These are phyloP conservation scores for Xylariaceae sp. DNA, from an alignment of 2,329 filamentous ascomycete genomes.

Conservation along the genomic window DNA sequence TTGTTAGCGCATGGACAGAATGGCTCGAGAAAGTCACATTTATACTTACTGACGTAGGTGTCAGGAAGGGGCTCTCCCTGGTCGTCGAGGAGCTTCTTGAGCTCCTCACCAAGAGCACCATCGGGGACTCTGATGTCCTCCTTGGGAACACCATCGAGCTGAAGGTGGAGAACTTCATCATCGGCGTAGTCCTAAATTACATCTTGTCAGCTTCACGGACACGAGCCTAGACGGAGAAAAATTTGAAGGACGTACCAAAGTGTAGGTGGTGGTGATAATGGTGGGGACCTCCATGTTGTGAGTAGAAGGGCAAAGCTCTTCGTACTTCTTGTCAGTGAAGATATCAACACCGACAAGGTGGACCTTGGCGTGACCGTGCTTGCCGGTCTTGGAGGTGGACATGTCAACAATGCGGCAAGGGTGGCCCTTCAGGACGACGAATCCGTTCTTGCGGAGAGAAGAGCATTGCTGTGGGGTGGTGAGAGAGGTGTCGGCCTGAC, in stretches of 20 bases:
- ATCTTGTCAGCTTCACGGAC: constrained; percentile 14
- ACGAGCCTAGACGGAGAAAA: neutral
- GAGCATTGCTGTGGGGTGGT: constrained; percentile 99
- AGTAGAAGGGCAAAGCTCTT: constrained; percentile 98
- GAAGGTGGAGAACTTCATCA: constrained; percentile 86
- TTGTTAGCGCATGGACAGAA: neutral
- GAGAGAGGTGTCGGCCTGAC: constrained; percentile 89
- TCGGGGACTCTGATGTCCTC: constrained; percentile 93
- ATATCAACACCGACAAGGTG: constrained; percentile 97
- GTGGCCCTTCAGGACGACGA: constrained; percentile 96
- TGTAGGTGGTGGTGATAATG: constrained; percentile 95
- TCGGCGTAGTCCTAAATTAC: constrained; percentile 64
- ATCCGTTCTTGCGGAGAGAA: constrained; percentile 98
- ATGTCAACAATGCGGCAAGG: constrained; percentile 99
- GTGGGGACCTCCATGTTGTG: constrained; percentile 97
- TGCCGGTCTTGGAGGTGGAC: constrained; percentile 99
- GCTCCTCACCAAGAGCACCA: constrained; percentile 81
- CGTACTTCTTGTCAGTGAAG: constrained; percentile 99
- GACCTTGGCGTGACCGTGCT: constrained; percentile 99
- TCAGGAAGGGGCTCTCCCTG: constrained; percentile 85
- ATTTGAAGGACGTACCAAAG: constrained; percentile 26
- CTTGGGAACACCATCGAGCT: constrained; percentile 74
- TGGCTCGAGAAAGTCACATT: neutral
- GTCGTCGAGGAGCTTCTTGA: constrained; percentile 74
- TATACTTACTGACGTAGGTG: constrained; percentile 1